phyloP scores from a whole-genome alignment of 108 stramenopile species.

The Nitzschia putrida region DNA sequence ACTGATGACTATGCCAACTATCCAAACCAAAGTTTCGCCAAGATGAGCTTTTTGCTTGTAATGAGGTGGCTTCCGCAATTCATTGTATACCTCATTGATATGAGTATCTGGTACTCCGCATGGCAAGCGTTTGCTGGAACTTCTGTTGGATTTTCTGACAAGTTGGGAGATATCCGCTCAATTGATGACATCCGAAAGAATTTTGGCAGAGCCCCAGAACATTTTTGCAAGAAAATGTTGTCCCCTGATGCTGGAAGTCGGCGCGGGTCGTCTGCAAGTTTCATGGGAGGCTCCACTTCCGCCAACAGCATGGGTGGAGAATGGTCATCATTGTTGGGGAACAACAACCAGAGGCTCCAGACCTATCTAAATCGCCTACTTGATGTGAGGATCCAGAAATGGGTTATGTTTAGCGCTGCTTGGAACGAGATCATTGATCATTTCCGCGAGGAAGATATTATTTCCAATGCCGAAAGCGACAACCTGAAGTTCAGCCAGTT shows the following conservation, averaged over 20 bases:
- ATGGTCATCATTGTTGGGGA: conserved; percentile 70
- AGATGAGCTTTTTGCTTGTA: conserved; percentile 74
- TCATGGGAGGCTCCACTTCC: conserved; percentile 52
- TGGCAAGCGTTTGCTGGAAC: conserved; percentile 96
- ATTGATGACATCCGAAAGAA: conserved; percentile 88
- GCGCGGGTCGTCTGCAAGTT: conserved; percentile 80
- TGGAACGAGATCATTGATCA: conserved; percentile 97
- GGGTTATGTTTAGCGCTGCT: conserved; percentile 95
- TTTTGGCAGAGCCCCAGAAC: conserved; percentile 85
- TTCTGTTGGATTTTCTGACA: conserved; percentile 88
- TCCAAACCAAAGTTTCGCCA: conserved; percentile 83
- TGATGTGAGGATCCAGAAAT: conserved; percentile 94
- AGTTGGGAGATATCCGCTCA: conserved; percentile 87
- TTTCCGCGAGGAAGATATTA: conserved; percentile 89
- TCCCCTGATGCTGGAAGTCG: conserved; percentile 88
- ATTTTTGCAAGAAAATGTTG: conserved; percentile 89
- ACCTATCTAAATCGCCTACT: conserved; percentile 88
- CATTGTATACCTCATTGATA: conserved; percentile 94
- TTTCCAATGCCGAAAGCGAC: conserved; percentile 90
- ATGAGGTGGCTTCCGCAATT: conserved; percentile 95
- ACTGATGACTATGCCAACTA: conserved; percentile 96
- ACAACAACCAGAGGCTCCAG: conserved; percentile 74
- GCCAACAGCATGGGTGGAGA: conserved; percentile 51
- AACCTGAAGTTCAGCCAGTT: conserved; percentile 94
- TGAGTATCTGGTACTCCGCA: conserved; percentile 95